phyloP scores from a whole-genome alignment of 2,329 filamentous ascomycete species.

The Neurospora sp. region DNA sequence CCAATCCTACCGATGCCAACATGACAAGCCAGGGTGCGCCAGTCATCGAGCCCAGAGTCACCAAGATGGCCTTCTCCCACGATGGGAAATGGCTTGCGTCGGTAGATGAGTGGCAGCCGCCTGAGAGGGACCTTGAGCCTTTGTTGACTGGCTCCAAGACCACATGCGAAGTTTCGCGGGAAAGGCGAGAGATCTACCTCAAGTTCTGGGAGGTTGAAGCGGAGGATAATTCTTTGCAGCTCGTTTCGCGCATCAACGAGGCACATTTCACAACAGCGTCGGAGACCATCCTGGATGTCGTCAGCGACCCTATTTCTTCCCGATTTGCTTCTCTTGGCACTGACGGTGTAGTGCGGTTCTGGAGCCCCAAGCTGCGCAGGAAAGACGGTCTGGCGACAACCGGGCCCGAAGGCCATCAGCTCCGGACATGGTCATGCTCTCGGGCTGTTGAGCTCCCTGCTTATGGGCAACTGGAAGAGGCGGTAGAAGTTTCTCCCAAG shows the following conservation, averaged over 20 bases:
- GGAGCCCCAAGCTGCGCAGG: slow-evolving; percentile 63
- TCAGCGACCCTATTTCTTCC: slow-evolving; percentile 54
- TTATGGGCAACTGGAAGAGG: slow-evolving; percentile 24
- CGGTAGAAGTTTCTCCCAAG: slow-evolving; percentile 23
- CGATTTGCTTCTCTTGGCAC: slow-evolving; percentile 80
- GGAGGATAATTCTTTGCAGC: slow-evolving; percentile 50
- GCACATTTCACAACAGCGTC: slow-evolving; percentile 57
- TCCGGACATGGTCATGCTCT: slow-evolving; percentile 67
- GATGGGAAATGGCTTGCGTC: slow-evolving; percentile 88
- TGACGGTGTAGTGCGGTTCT: slow-evolving; percentile 69
- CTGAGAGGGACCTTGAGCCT: slow-evolving; percentile 54
- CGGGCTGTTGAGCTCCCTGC: slow-evolving; percentile 43
- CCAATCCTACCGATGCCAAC: slow-evolving; percentile 75
- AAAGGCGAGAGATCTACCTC: slow-evolving; percentile 63
- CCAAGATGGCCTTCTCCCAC: slow-evolving; percentile 61
- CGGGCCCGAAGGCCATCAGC: slow-evolving; percentile 43
- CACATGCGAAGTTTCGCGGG: slow-evolving; percentile 33
- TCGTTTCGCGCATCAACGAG: slow-evolving; percentile 73
- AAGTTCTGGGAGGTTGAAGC: slow-evolving; percentile 78
- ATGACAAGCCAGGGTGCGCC: slow-evolving; percentile 59
- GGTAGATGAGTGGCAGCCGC: slow-evolving; percentile 81
- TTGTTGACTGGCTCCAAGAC: slow-evolving; percentile 33
- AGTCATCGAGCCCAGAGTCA: slow-evolving; percentile 69
- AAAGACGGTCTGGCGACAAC: slow-evolving; percentile 58
- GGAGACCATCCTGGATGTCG: slow-evolving; percentile 60